Evolutionary conservation across 768 basidiomycete species (phyloP).

Genomic region (Fomitopsis serialis): DNA sequence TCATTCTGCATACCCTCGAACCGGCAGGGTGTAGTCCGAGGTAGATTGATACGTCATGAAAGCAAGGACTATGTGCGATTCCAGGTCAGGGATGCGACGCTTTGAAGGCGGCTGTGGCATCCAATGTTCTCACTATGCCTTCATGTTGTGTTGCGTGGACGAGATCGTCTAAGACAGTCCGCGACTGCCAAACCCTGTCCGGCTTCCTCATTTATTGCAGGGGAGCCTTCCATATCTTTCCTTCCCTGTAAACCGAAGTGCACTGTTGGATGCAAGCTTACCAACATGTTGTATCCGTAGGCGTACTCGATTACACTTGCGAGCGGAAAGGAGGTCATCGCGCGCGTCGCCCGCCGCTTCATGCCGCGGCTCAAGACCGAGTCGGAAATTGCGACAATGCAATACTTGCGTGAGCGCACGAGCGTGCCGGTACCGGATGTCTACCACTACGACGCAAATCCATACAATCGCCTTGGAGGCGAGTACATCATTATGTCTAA

Average conservation of each 20-base stretch:
- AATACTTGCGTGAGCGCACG: constrained; percentile 69
- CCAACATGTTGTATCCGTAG: constrained; percentile 28
- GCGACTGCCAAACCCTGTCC: too few relatives aligned
- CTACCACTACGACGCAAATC: constrained; percentile 76
- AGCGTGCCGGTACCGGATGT: constrained; percentile 70
- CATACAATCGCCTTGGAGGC: constrained; percentile 77
- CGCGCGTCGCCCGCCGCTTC: constrained; percentile 77
- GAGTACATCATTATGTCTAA: constrained; percentile 88
- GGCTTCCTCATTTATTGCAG: too few relatives aligned
- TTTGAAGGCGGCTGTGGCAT: too few relatives aligned
- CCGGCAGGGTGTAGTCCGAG: too few relatives aligned
- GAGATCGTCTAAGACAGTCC: too few relatives aligned
- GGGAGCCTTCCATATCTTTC: too few relatives aligned
- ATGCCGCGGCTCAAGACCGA: constrained; percentile 86
- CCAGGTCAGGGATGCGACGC: too few relatives aligned
- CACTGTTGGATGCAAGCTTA: neutral
- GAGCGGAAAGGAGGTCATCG: constrained; percentile 60
- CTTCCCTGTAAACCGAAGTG: neutral
- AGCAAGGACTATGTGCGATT: too few relatives aligned
- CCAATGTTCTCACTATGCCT: too few relatives aligned
- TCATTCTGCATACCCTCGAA: too few relatives aligned
- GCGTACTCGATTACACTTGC: constrained; percentile 71
- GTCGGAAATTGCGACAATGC: constrained; percentile 82
- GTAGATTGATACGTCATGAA: too few relatives aligned
- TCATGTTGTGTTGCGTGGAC: too few relatives aligned